Conservation (phyloP, 345 rosid genomes). For the Gossypium mustelinum region DNA sequence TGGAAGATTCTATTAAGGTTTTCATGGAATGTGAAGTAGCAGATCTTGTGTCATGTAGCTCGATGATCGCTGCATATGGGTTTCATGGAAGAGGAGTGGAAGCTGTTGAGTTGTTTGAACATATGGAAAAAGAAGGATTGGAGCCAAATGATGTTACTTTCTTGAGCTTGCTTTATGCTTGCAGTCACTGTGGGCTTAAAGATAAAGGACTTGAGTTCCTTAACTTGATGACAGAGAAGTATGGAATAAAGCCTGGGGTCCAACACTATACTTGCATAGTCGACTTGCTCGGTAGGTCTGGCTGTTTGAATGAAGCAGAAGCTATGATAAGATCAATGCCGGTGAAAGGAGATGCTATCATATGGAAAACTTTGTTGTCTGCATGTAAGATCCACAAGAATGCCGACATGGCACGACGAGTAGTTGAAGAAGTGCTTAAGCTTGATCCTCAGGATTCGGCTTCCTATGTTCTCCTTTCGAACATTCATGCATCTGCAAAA, state of each 20-base stretch:
- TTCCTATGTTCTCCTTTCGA: constrained; percentile 62
- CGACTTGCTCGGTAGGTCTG: constrained; percentile 68
- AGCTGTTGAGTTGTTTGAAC: constrained; percentile 54
- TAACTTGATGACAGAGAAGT: constrained; percentile 46
- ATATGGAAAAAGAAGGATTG: constrained; percentile 39
- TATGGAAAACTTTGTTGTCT: constrained; percentile 77
- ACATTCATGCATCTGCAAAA: constrained; percentile 59
- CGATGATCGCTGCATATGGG: constrained; percentile 75
- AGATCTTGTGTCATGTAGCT: constrained; percentile 78
- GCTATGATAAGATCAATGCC: constrained; percentile 64
- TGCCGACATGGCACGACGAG: constrained; percentile 50
- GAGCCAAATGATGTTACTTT: constrained; percentile 58
- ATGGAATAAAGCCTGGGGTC: constrained; percentile 45
- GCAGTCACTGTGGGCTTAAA: constrained; percentile 71
- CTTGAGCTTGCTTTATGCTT: constrained; percentile 70
- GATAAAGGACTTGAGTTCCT: constrained; percentile 58
- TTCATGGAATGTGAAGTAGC: constrained; percentile 46
- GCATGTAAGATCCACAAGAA: constrained; percentile 64
- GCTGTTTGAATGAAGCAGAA: constrained; percentile 62
- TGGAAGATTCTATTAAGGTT: constrained; percentile 56
- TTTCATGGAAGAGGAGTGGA: constrained; percentile 69
- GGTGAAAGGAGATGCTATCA: constrained; percentile 46
- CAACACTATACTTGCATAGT: constrained; percentile 68
- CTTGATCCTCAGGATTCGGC: constrained; percentile 66
- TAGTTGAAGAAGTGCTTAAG: constrained; percentile 49